Percentiles rank a stretch among this genome's conserved stretches.
phyloP scores from a whole-genome alignment of 1,284 basidiomycete genomes.

The Chalciporus sp. region DNA sequence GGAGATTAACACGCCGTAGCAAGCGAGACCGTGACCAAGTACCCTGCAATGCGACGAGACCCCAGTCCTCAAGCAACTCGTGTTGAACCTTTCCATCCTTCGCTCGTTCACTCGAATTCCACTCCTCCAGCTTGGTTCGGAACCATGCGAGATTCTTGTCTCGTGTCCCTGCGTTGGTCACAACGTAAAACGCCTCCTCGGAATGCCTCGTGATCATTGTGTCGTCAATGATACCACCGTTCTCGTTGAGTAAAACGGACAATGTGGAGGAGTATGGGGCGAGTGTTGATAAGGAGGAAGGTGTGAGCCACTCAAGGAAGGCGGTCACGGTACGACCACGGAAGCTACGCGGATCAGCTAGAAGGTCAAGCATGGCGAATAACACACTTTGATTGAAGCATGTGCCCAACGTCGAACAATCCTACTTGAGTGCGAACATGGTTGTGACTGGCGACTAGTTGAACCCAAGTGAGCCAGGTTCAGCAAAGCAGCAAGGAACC shows the following conservation, averaged over 20 bases:
- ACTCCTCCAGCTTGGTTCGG: slow-evolving; percentile 63
- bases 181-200: slow-evolving; percentile 86
- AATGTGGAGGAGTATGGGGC: slow-evolving; percentile 75
- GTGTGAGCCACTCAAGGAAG: slow-evolving; percentile 86
- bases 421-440: slow-evolving; percentile 86
- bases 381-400: slow-evolving; percentile 84
- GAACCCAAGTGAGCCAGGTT: slow-evolving; percentile 5
- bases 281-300: slow-evolving; percentile 76
- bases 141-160: slow-evolving; percentile 86
- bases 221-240: slow-evolving; percentile 96
- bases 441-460: slow-evolving; percentile 84
- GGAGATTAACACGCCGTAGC: not conserved
- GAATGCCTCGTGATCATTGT: slow-evolving; percentile 85
- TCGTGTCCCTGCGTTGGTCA: slow-evolving; percentile 93
- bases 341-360: slow-evolving; percentile 43
- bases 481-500: slow-evolving; percentile 24
- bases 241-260: slow-evolving; percentile 86
- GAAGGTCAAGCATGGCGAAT: slow-evolving; percentile 26
- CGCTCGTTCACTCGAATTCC: slow-evolving; percentile 64
- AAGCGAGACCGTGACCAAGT: slow-evolving; percentile 9
- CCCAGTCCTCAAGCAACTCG: slow-evolving; percentile 84
- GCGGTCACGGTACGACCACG: slow-evolving; percentile 71
- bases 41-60: slow-evolving; percentile 91
- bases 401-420: slow-evolving; percentile 97
- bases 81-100: slow-evolving; percentile 70